A percentile compares a stretch with the other conserved stretches of the same genome.
Evolutionary conservation across 176 grass and related monocot species (phyloP).

Genomic region (Rhynchospora breviuscula): DNA sequence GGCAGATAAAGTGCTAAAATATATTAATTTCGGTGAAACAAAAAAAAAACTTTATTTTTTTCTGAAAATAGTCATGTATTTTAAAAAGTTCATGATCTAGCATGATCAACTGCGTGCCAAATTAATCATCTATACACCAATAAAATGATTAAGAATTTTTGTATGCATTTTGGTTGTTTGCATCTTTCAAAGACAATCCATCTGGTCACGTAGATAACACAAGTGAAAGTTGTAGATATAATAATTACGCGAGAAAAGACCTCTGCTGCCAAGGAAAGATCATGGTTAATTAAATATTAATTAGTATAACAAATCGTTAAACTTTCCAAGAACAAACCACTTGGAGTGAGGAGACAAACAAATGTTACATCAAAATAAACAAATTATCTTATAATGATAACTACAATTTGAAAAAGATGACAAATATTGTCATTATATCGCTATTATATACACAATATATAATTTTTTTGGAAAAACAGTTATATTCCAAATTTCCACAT

Average conservation of each 20-base stretch:
- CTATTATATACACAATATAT: no score
- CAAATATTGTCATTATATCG: not conserved
- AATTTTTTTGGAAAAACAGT: no score
- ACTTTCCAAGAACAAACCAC: conserved; percentile 4
- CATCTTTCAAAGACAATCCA: not conserved
- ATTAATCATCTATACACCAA: not conserved
- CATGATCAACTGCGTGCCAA: not conserved
- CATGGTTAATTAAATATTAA: not conserved
- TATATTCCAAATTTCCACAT: no score
- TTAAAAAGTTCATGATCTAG: not conserved
- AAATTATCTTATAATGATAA: not conserved
- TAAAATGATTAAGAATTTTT: not conserved
- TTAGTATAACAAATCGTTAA: not conserved
- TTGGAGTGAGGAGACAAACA: not conserved
- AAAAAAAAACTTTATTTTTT: not conserved
- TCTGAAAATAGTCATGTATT: not conserved
- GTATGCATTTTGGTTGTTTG: not conserved
- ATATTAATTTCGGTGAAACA: not conserved
- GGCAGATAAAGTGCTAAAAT: not conserved
- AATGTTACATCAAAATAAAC: not conserved
- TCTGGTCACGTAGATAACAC: not conserved
- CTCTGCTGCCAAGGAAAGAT: not conserved
- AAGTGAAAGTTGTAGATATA: not conserved
- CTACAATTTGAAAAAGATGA: not conserved
- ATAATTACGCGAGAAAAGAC: not conserved